Percentiles rank a stretch among this genome's conserved stretches.
These are phyloP conservation scores for Aspergillus fumigatiaffinis DNA, from an alignment of 2,329 filamentous ascomycete species.

Conservation along the genomic window DNA sequence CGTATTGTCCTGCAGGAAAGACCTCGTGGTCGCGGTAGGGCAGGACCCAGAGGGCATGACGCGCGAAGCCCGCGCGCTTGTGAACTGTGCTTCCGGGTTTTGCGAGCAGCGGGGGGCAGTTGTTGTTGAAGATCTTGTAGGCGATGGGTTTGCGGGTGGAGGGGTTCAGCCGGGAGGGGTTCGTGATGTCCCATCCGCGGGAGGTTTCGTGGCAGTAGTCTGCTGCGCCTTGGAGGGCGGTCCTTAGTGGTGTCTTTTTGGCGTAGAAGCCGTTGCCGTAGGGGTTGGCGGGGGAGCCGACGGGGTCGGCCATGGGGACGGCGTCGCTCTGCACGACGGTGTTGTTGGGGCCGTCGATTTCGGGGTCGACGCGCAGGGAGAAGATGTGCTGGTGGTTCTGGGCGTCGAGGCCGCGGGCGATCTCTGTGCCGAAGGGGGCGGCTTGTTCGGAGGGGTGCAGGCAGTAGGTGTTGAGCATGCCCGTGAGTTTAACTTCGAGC, in stretches of 20 bases:
- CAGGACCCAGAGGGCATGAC: slow-evolving; percentile 57
- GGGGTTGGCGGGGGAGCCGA: slow-evolving; percentile 62
- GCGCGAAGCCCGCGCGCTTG: slow-evolving; percentile 57
- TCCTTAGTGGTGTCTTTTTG: slow-evolving; percentile 42
- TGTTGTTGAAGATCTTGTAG: slow-evolving; percentile 26
- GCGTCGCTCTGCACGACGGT: slow-evolving; percentile 58
- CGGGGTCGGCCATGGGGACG: slow-evolving; percentile 9
- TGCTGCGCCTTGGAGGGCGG: slow-evolving; percentile 45
- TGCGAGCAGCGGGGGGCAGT: slow-evolving; percentile 38
- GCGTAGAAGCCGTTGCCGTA: slow-evolving; percentile 57
- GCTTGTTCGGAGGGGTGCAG: slow-evolving; percentile 75
- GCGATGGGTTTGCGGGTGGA: slow-evolving; percentile 22
- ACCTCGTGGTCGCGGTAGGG: slow-evolving; percentile 56
- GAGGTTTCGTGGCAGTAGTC: slow-evolving; percentile 52
- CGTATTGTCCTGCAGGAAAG: slow-evolving; percentile 57
- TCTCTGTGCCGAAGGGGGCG: slow-evolving; percentile 81
- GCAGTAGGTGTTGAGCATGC: slow-evolving; percentile 84
- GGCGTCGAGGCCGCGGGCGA: slow-evolving; percentile 82
- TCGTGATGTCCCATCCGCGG: slow-evolving; percentile 26
- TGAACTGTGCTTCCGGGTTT: slow-evolving; percentile 53
- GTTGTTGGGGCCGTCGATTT: slow-evolving; percentile 78
- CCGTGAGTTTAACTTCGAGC: slow-evolving; percentile 82
- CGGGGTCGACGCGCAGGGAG: slow-evolving; percentile 79
- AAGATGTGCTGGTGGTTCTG: slow-evolving; percentile 95
- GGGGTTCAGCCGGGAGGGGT: slow-evolving; percentile 21